phyloP scores from a whole-genome alignment of 2,329 filamentous ascomycete species.

The Clonostachys rhizophaga region DNA sequence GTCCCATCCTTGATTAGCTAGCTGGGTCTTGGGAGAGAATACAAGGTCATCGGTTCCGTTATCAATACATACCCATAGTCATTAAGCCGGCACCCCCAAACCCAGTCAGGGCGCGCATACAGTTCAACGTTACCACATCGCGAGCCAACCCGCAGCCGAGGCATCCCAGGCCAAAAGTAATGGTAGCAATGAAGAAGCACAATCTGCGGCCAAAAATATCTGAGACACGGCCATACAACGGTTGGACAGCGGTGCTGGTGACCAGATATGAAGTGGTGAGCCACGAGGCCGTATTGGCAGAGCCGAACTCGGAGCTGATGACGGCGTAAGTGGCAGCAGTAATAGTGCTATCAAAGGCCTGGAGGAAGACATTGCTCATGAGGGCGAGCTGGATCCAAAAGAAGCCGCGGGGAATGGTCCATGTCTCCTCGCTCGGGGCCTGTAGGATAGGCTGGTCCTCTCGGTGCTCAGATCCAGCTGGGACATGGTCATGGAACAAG shows the following conservation, averaged over 20 bases:
- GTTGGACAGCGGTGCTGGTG: conserved; percentile 68
- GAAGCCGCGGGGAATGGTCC: conserved; percentile 48
- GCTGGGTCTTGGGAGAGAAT: not conserved
- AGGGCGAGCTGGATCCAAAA: conserved; percentile 56
- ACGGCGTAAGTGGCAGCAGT: conserved; percentile 71
- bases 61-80: conserved; percentile 51
- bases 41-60: not conserved
- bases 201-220: conserved; percentile 63
- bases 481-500: too few relatives aligned
- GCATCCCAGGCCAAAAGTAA: conserved; percentile 58
- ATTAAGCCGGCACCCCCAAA: conserved; percentile 65
- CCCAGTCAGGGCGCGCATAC: conserved; percentile 63
- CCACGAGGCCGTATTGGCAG: conserved; percentile 71
- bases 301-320: conserved; percentile 69
- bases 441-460: conserved; percentile 15
- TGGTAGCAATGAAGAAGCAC: conserved; percentile 60
- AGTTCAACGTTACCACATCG: conserved; percentile 55
- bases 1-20: not conserved
- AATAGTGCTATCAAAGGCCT: conserved; percentile 67
- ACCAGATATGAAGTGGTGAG: conserved; percentile 69
- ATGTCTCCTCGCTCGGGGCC: conserved; percentile 17
- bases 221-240: conserved; percentile 65
- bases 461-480: not conserved
- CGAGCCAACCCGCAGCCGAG: conserved; percentile 59
- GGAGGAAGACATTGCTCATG: conserved; percentile 61